These are phyloP conservation scores for Musa schizocarpa DNA, from an alignment of 176 grass and related monocot genomes.

Conservation along the genomic window DNA sequence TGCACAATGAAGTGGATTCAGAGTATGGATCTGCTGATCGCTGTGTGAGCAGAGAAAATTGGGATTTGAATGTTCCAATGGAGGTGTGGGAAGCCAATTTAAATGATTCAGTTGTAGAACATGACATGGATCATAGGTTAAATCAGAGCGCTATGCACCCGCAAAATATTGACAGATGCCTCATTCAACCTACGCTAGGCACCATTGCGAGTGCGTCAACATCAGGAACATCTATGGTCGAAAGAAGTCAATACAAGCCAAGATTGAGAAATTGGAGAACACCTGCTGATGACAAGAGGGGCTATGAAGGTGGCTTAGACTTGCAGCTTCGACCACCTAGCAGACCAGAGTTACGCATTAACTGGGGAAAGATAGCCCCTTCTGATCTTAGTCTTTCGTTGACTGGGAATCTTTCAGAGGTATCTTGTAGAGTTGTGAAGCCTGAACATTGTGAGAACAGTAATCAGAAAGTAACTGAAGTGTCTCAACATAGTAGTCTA, in stretches of 20 bases:
- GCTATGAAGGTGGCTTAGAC: slow-evolving; percentile 24
- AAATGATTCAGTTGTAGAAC: slow-evolving; percentile 13
- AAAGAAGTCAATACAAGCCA: not conserved
- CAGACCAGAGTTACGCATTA: slow-evolving; percentile 30
- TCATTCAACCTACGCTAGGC: slow-evolving; percentile 2
- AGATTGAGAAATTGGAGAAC: slow-evolving; percentile 4
- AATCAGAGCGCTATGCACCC: not conserved
- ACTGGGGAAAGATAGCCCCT: slow-evolving; percentile 18
- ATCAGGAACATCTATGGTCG: not conserved
- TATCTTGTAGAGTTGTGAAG: slow-evolving; percentile 21
- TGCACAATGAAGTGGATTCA: slow-evolving; percentile 7
- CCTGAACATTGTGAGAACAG: not conserved
- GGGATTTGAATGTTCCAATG: slow-evolving; percentile 37
- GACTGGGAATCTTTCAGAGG: slow-evolving; percentile 23
- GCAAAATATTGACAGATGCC: slow-evolving; percentile 6
- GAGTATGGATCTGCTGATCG: slow-evolving; percentile 10
- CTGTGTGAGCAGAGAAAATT: slow-evolving; percentile 19
- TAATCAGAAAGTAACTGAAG: slow-evolving; percentile 3
- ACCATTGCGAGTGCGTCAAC: not conserved
- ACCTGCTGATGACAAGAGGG: slow-evolving; percentile 4
- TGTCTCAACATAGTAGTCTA: not conserved
- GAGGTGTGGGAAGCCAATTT: slow-evolving; percentile 22
- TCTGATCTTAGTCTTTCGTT: slow-evolving; percentile 37
- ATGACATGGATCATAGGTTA: not conserved
- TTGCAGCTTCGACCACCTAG: slow-evolving; percentile 34